Evolutionary conservation across 495 filamentous ascomycete genomes (phyloP).

Genomic region (Darksidea phi): DNA sequence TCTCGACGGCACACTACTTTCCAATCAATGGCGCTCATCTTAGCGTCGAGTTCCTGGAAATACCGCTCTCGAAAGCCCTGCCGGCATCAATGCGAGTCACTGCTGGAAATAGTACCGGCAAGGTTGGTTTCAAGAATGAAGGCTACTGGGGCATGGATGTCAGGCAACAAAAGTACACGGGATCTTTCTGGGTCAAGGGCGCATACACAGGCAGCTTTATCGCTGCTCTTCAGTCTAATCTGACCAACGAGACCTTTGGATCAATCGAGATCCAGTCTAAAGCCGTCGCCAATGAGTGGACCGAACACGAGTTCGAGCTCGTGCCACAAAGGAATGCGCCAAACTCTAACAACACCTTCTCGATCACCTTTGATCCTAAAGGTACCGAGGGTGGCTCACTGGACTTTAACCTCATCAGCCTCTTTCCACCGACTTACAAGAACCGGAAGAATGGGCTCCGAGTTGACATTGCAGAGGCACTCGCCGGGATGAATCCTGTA

Average conservation of each 20-base stretch:
- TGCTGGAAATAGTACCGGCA: conserved; percentile 15
- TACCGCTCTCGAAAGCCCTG: conserved; percentile 46
- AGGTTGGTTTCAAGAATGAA: conserved; percentile 37
- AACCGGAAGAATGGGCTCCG: neutral
- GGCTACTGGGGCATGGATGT: conserved; percentile 36
- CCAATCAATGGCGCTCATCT: neutral
- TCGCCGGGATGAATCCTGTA: neutral
- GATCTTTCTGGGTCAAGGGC: conserved; percentile 42
- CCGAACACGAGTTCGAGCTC: conserved; percentile 49
- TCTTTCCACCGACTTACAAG: neutral
- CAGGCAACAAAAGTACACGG: conserved; percentile 39
- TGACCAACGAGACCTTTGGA: conserved; percentile 51
- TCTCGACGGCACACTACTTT: conserved; percentile 10
- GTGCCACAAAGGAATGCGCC: conserved; percentile 41
- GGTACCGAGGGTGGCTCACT: neutral
- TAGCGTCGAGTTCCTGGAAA: neutral
- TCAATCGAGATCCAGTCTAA: conserved; percentile 43
- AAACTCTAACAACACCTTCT: conserved; percentile 43
- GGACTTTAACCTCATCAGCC: neutral
- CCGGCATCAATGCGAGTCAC: conserved; percentile 59
- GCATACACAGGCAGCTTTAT: conserved; percentile 38
- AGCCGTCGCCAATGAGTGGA: conserved; percentile 47
- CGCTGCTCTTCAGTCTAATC: conserved; percentile 48
- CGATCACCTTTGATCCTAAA: conserved; percentile 41
- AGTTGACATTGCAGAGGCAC: neutral